A percentile compares a stretch with the other conserved stretches of the same genome.
phyloP scores from a whole-genome alignment of 225 moss, liverwort and hornwort genomes.

The Physcomitrium patens region DNA sequence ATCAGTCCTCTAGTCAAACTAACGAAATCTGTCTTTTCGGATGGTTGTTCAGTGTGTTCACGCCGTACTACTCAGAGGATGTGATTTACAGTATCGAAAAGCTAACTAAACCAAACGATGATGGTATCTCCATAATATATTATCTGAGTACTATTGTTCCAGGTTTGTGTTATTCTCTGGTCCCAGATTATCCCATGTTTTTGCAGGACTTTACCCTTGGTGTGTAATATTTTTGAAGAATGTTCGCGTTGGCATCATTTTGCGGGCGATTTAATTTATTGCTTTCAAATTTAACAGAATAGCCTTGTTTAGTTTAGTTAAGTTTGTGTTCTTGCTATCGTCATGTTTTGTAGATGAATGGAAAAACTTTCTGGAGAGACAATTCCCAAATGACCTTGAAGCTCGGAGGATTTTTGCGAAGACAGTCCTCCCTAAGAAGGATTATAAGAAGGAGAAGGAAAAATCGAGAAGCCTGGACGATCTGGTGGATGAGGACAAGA shows the following conservation, averaged over 20 bases:
- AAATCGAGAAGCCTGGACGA: slow-evolving; percentile 1
- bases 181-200: not conserved
- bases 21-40: not conserved
- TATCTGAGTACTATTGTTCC: slow-evolving; percentile 41
- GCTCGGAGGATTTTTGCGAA: not conserved
- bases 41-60: slow-evolving; percentile 38
- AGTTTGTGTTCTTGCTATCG: not conserved
- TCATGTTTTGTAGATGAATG: slow-evolving; percentile 32
- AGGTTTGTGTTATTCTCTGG: slow-evolving; percentile 21
- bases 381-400: slow-evolving; percentile 12
- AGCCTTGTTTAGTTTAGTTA: not conserved
- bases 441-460: not conserved
- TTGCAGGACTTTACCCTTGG: not conserved
- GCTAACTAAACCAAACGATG: slow-evolving; percentile 23
- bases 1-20: not conserved
- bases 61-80: slow-evolving; percentile 39
- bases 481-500: not conserved
- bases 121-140: slow-evolving; percentile 41
- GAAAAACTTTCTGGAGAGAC: slow-evolving; percentile 34
- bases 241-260: not conserved
- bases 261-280: not conserved
- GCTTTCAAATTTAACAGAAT: not conserved
- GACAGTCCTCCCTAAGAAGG: not conserved
- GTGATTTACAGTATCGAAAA: slow-evolving; percentile 31
- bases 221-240: not conserved